phyloP scores from a whole-genome alignment of 2,329 filamentous ascomycete genomes.

The Clarireedia hainanense region DNA sequence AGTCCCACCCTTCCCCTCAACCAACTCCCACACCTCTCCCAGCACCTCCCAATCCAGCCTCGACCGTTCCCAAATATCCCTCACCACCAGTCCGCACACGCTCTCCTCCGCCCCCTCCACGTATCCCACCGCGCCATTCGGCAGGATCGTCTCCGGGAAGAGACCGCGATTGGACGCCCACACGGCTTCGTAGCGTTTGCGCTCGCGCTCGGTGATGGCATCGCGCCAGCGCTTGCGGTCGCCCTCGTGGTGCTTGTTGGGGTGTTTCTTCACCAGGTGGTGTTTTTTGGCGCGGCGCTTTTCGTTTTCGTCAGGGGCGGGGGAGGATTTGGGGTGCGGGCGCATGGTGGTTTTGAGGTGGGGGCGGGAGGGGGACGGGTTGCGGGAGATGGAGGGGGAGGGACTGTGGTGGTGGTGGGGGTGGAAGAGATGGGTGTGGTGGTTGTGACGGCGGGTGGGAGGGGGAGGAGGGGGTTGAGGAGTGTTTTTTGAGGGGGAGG shows the following conservation, averaged over 20 bases:
- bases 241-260: constrained; percentile 67
- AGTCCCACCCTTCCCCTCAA: constrained; percentile 56
- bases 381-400: constrained; percentile 4
- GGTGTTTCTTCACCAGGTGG: constrained; percentile 56
- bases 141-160: constrained; percentile 59
- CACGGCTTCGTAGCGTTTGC: constrained; percentile 75
- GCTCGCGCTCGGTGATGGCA: constrained; percentile 60
- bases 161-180: constrained; percentile 75
- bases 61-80: constrained; percentile 69
- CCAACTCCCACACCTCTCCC: constrained; percentile 71
- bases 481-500: constrained; percentile 28
- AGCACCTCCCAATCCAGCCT: constrained; percentile 60
- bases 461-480: constrained; percentile 24
- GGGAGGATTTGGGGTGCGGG: not conserved
- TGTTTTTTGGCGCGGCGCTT: constrained; percentile 48
- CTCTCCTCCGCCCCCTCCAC: constrained; percentile 57
- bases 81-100: constrained; percentile 32
- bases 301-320: constrained; percentile 39
- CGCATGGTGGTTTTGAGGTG: constrained; percentile 1
- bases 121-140: constrained; percentile 60
- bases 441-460: constrained; percentile 22
- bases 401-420: constrained; percentile 24
- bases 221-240: constrained; percentile 71
- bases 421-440: constrained; percentile 33
- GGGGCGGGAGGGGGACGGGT: not conserved